Evolutionary conservation across 805 yeast genomes (phyloP).

Genomic region (Metschnikowia chrysomelidarum): DNA sequence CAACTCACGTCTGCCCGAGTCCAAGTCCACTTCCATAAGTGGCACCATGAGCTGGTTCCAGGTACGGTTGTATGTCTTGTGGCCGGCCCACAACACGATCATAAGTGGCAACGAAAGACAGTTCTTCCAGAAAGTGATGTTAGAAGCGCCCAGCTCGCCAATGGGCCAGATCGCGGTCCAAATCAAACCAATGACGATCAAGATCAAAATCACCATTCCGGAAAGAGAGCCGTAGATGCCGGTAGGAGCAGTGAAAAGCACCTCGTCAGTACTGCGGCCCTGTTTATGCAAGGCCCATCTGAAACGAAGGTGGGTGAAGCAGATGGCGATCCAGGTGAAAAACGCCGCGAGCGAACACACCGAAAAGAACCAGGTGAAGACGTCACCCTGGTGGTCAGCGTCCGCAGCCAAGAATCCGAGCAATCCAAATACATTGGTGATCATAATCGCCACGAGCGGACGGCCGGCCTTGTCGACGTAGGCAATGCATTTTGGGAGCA

Average conservation of each 20-base stretch:
- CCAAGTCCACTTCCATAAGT: slow-evolving; percentile 55
- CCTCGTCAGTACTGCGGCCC: slow-evolving; percentile 34
- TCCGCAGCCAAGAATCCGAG: slow-evolving; percentile 39
- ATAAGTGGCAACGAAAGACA: slow-evolving; percentile 44
- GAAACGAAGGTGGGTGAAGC: slow-evolving; percentile 40
- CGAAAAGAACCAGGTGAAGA: slow-evolving; percentile 43
- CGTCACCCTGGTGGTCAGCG: slow-evolving; percentile 25
- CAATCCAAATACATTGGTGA: slow-evolving; percentile 45
- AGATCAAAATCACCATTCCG: slow-evolving; percentile 30
- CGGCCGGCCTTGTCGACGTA: slow-evolving; percentile 68
- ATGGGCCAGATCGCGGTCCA: slow-evolving; percentile 42
- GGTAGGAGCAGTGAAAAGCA: slow-evolving; percentile 32
- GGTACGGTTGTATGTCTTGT: slow-evolving; percentile 35
- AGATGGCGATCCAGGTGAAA: slow-evolving; percentile 42
- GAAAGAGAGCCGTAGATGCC: slow-evolving; percentile 39
- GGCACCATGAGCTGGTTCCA: slow-evolving; percentile 36
- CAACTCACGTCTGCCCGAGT: slow-evolving; percentile 51
- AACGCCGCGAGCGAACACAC: slow-evolving; percentile 41
- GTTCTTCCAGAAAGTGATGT: slow-evolving; percentile 46
- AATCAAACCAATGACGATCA: slow-evolving; percentile 36
- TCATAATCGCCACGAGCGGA: slow-evolving; percentile 56
- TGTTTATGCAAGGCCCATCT: slow-evolving; percentile 37
- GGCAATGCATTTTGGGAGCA: slow-evolving; percentile 55
- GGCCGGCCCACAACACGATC: slow-evolving; percentile 42
- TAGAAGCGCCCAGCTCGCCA: slow-evolving; percentile 22